Evolutionary conservation across 495 filamentous ascomycete genomes (phyloP).

Genomic region (Penicillium bovifimosum): DNA sequence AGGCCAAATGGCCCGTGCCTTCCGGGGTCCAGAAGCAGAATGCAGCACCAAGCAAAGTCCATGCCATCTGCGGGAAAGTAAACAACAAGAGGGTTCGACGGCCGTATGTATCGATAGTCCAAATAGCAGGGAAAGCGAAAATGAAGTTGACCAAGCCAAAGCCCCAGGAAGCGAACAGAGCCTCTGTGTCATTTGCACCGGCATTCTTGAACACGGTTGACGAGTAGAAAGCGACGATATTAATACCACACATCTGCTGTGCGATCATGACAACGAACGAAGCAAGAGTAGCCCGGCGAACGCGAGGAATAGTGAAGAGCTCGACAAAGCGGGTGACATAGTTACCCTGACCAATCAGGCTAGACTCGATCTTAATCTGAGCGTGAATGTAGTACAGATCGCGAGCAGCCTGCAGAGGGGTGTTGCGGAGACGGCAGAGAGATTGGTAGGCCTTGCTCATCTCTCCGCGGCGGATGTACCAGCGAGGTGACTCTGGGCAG

Average conservation of each 20-base stretch:
- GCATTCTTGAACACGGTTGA: conserved; percentile 66
- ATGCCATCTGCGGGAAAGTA: conserved; percentile 83
- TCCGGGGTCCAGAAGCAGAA: conserved; percentile 63
- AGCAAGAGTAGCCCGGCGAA: conserved; percentile 61
- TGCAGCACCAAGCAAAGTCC: conserved; percentile 69
- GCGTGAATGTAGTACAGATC: conserved; percentile 64
- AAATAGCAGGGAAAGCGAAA: conserved; percentile 77
- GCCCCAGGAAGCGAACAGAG: conserved; percentile 73
- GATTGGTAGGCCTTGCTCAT: conserved; percentile 53
- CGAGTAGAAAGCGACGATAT: conserved; percentile 79
- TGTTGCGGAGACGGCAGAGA: conserved; percentile 55
- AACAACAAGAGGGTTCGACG: conserved; percentile 72
- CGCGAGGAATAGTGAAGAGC: conserved; percentile 62
- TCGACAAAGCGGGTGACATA: conserved; percentile 56
- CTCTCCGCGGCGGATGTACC: conserved; percentile 58
- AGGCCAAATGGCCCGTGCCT: conserved; percentile 48
- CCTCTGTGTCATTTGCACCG: conserved; percentile 48
- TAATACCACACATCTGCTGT: conserved; percentile 80
- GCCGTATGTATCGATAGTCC: conserved; percentile 82
- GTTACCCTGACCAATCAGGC: conserved; percentile 41
- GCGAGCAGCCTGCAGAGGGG: conserved; percentile 54
- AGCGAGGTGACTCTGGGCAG: conserved; percentile 65
- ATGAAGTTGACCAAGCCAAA: conserved; percentile 80
- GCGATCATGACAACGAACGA: conserved; percentile 65
- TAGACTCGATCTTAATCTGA: conserved; percentile 51